Evolutionary conservation across 805 yeast species (phyloP), one percentile per base, ranked within the genome.

Genomic region (Ogataea henricii): DNA sequence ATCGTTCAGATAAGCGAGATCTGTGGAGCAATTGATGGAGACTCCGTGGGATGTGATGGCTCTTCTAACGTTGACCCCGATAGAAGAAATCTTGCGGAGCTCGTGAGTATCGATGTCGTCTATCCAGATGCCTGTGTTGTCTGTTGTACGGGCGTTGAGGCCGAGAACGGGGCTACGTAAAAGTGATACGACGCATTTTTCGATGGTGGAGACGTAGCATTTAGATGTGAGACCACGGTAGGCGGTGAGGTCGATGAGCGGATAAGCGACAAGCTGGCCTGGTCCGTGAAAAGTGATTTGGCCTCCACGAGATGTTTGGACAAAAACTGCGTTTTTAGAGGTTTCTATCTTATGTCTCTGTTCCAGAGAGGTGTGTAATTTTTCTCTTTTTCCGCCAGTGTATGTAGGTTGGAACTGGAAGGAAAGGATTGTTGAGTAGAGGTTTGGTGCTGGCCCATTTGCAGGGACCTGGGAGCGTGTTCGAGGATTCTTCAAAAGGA

Each of bases 241-340:
- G 26, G 78, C 74, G 53, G 77, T 75, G 45, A 94, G 70, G 64
- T 94, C 91, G 25, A 87, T 45, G 1, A 94, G 76, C 9, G 94
- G 83, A 61, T 92, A 94, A 4, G 89, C 81, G 2, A 91, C 96
- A 32, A 89, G 63, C 66, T 94, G 99, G 0, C 99, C 99, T 1
- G 94, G 87, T 0, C 98, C 98, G 69, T 94, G 99, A 73, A 88
- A 94, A 0, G 99, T 94, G 1, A 94, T 81, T 63, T 94, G 96
- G 0, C 99, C 99, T 13, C 99, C 99, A 52, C 99, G 73, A 45
- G 82, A 82, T 0, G 94, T 78, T 58, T 88, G 92, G n/a, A 83
- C 77, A 60, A 81, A 87, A 25, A 74, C 74, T 13, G 90, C 85
- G n/a, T 76, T 76, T 34, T 71, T 49, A 23, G 63, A 52, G 12